Conservation (phyloP, 805 yeast genomes). For the Zygotorulaspora danielsina region DNA sequence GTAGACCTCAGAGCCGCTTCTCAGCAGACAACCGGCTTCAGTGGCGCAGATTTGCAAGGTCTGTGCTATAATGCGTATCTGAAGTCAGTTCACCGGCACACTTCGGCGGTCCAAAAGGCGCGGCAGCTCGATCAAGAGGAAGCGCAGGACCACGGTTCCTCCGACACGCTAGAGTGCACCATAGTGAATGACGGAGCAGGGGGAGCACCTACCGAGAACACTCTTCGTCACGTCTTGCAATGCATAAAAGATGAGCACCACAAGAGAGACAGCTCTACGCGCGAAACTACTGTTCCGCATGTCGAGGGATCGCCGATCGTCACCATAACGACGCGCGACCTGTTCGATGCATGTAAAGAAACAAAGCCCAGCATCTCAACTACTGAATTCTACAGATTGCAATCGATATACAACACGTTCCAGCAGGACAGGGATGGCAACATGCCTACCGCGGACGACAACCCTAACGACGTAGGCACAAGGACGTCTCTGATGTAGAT, state of each 20-base stretch:
- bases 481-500: conserved; percentile 57
- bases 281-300: neutral
- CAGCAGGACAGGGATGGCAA: conserved; percentile 76
- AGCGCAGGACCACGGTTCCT: neutral
- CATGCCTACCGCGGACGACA: conserved; percentile 73
- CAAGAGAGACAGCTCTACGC: neutral
- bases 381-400: conserved; percentile 61
- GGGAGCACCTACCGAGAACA: neutral
- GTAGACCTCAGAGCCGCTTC: conserved; percentile 58
- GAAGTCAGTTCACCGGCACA: conserved; percentile 71
- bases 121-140: neutral
- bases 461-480: conserved; percentile 79
- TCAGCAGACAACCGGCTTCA: conserved; percentile 61
- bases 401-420: conserved; percentile 64
- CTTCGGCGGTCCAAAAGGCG: conserved; percentile 38
- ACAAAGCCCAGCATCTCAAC: conserved; percentile 88
- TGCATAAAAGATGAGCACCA: neutral
- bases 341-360: conserved; percentile 58
- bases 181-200: conserved; percentile 3
- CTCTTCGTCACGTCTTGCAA: neutral
- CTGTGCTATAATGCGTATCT: conserved; percentile 86
- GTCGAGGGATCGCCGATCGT: neutral
- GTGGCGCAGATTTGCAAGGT: conserved; percentile 96
- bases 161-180: conserved; percentile 2
- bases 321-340: conserved; percentile 46